These are phyloP conservation scores for Alternaria longipes DNA, from an alignment of 2,329 filamentous ascomycete genomes.

Conservation along the genomic window DNA sequence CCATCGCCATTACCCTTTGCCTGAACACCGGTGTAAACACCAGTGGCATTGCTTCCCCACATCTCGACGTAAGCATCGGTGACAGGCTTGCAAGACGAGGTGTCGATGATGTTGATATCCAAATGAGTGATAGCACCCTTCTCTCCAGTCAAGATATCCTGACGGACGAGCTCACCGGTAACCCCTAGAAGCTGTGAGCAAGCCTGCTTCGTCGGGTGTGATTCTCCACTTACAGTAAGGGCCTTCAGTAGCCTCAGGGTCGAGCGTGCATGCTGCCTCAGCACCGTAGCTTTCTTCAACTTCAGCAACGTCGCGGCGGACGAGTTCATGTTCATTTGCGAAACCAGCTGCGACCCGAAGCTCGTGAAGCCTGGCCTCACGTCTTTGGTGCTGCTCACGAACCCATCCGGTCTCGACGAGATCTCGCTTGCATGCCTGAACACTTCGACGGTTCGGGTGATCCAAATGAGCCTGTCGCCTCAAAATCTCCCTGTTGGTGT, in stretches of 20 bases:
- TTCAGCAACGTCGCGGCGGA: slow-evolving; percentile 40
- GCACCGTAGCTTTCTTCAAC: slow-evolving; percentile 39
- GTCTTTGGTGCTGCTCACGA: slow-evolving; percentile 49
- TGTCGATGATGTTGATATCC: slow-evolving; percentile 64
- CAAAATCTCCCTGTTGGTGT: slow-evolving; percentile 44
- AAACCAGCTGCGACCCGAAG: slow-evolving; percentile 50
- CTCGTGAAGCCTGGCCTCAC: slow-evolving; percentile 50
- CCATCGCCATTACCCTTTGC: slow-evolving; percentile 48
- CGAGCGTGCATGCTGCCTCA: slow-evolving; percentile 44
- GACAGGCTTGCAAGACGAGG: slow-evolving; percentile 62
- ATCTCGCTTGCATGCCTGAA: slow-evolving; percentile 46
- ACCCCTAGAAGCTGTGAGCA: slow-evolving; percentile 46
- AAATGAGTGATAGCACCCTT: slow-evolving; percentile 60
- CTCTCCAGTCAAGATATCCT: slow-evolving; percentile 60
- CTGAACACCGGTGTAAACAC: slow-evolving; percentile 60
- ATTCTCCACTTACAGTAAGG: slow-evolving; percentile 42
- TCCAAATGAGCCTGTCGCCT: slow-evolving; percentile 46
- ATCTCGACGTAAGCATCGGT: slow-evolving; percentile 62
- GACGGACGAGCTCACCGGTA: slow-evolving; percentile 60
- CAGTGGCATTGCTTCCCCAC: slow-evolving; percentile 53
- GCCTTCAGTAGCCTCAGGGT: slow-evolving; percentile 45
- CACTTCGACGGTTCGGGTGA: slow-evolving; percentile 50
- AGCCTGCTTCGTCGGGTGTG: slow-evolving; percentile 1
- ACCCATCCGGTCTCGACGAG: slow-evolving; percentile 46
- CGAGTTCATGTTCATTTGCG: slow-evolving; percentile 40